phyloP scores from a whole-genome alignment of 805 yeast species.

The Lachancea cidri region DNA sequence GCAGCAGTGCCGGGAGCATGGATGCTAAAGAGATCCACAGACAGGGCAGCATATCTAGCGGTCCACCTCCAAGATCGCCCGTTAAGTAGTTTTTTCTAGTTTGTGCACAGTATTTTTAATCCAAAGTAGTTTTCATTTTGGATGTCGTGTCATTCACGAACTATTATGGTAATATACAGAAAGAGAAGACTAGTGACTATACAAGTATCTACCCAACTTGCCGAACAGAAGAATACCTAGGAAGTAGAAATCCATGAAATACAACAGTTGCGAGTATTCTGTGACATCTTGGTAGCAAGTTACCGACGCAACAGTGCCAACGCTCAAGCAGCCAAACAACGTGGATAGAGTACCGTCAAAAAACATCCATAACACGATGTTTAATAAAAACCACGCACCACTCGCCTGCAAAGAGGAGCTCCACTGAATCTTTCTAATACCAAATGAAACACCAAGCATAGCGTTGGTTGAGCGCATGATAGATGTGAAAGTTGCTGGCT shows the following conservation, averaged over 20 bases:
- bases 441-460: conserved; percentile 65
- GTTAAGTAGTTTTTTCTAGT: conserved; percentile 16
- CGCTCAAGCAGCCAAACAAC: conserved; percentile 34
- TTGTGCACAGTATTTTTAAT: background rate
- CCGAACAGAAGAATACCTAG: conserved; percentile 64
- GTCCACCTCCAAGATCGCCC: conserved; percentile 34
- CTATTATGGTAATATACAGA: background rate
- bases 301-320: conserved; percentile 24
- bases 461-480: conserved; percentile 38
- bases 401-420: conserved; percentile 59
- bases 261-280: conserved; percentile 20
- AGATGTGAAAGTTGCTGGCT: conserved; percentile 17
- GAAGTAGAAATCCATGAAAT: conserved; percentile 50
- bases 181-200: conserved; percentile 13
- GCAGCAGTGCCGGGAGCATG: conserved; percentile 28
- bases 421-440: conserved; percentile 68
- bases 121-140: background rate
- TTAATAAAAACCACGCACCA: conserved; percentile 55
- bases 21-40: conserved; percentile 15
- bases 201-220: conserved; percentile 57
- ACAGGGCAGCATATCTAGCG: conserved; percentile 34
- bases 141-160: background rate
- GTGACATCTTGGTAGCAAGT: conserved; percentile 20
- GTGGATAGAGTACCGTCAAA: conserved; percentile 57
- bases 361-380: conserved; percentile 61